Evolutionary conservation across 192 early-diverging fungal genomes (phyloP).

Genomic region (Chytriomyces hyalinus): DNA sequence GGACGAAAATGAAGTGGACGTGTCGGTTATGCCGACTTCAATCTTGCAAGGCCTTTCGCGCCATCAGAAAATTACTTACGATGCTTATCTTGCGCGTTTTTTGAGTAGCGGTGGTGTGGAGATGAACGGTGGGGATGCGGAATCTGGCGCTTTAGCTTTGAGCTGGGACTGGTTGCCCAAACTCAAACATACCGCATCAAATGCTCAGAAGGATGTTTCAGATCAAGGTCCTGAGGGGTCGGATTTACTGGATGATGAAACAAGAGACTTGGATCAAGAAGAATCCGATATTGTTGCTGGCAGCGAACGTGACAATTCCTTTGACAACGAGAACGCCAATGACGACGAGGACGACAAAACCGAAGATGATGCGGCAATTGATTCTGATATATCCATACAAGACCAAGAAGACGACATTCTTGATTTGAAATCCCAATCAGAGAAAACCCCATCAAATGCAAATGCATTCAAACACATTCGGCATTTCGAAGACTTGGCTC

Average conservation of each 20-base stretch:
- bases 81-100: too few relatives aligned
- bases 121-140: not conserved
- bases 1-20: not conserved
- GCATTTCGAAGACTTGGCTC: not conserved
- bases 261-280: not conserved
- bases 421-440: not conserved
- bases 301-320: not conserved
- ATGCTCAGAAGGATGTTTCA: not conserved
- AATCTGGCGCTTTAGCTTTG: not conserved
- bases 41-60: not conserved
- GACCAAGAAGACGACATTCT: not conserved
- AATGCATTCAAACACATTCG: not conserved
- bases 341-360: not conserved
- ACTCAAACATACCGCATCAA: not conserved
- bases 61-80: not conserved
- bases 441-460: not conserved
- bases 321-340: not conserved
- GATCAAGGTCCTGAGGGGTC: not conserved
- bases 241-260: too few relatives aligned
- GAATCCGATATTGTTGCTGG: not conserved
- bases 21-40: not conserved
- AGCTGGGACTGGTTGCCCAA: not conserved
- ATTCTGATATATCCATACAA: not conserved
- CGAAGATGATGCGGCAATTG: not conserved
- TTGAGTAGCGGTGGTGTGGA: not conserved